Percentiles rank a stretch among this genome's conserved stretches.
Evolutionary conservation across 371 early-diverging fungal genomes (phyloP).

Genomic region (Funneliformis caledonium): DNA sequence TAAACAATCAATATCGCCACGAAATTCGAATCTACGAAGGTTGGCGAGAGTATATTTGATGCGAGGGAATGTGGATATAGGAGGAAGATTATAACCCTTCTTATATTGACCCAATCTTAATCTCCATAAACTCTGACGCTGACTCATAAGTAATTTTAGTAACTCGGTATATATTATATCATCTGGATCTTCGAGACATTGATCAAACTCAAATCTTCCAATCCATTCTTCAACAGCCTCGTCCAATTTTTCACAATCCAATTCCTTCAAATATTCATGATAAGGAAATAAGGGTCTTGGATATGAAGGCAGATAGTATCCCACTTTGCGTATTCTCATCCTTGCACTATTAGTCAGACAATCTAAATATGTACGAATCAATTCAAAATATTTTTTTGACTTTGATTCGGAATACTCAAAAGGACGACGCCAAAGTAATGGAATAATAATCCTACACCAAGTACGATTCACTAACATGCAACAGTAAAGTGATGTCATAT

Average conservation of each 20-base stretch:
- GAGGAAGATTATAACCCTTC: background rate
- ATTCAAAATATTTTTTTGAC: background rate
- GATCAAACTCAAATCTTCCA: background rate
- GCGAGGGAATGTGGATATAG: background rate
- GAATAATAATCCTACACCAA: conserved; percentile 7
- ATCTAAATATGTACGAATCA: conserved; percentile 1
- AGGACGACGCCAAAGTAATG: conserved; percentile 18
- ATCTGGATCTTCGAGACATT: background rate
- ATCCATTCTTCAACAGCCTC: background rate
- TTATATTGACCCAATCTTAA: background rate
- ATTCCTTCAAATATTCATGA: background rate
- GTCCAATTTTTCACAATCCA: conserved; percentile 1
- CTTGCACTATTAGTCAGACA: background rate
- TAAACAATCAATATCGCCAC: background rate
- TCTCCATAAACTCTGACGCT: background rate
- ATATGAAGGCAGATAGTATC: background rate
- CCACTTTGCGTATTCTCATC: background rate
- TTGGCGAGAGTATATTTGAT: background rate
- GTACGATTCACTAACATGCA: conserved; percentile 20
- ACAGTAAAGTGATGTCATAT: background rate
- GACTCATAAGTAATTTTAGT: background rate
- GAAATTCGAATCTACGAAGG: background rate
- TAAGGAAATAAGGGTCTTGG: background rate
- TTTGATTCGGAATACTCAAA: background rate
- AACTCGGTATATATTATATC: background rate